Evolutionary conservation across 2,329 filamentous ascomycete species (phyloP).

Genomic region (Onygenales sp.): DNA sequence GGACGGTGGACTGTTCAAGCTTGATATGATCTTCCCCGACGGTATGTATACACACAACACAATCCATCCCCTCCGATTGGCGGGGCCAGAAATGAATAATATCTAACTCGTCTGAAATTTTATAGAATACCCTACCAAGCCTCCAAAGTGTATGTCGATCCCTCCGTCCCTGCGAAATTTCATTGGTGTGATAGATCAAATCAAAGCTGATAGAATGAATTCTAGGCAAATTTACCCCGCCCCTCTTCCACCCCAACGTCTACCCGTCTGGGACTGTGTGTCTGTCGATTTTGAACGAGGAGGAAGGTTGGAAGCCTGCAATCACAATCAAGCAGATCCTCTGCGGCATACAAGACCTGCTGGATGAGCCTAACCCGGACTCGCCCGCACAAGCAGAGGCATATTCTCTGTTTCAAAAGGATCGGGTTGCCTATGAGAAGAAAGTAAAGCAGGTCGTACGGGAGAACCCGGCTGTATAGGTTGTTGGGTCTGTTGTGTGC

Average conservation of each 20-base stretch:
- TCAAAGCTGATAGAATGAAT: not conserved
- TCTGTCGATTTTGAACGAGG: constrained; percentile 93
- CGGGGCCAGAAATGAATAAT: not conserved
- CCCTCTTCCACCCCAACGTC: constrained; percentile 96
- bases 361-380: constrained; percentile 94
- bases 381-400: constrained; percentile 95
- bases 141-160: constrained; percentile 71
- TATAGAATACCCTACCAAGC: constrained; percentile 94
- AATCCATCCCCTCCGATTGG: not conserved
- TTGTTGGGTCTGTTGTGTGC: not conserved
- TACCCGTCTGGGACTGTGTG: constrained; percentile 98
- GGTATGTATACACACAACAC: constrained; percentile 47
- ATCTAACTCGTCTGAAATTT: constrained; percentile 11
- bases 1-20: constrained; percentile 95
- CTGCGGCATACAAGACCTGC: constrained; percentile 86
- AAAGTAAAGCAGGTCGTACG: constrained; percentile 77
- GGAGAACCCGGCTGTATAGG: constrained; percentile 71
- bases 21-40: constrained; percentile 86
- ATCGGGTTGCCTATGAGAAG: constrained; percentile 76
- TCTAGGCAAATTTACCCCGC: constrained; percentile 87
- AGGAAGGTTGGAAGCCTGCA: constrained; percentile 96
- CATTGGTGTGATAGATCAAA: constrained; percentile 8
- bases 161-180: constrained; percentile 6
- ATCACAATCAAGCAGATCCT: constrained; percentile 98
- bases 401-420: constrained; percentile 93